phyloP scores from a whole-genome alignment of 140 eudicot genomes.

The Stevia rebaudiana region DNA sequence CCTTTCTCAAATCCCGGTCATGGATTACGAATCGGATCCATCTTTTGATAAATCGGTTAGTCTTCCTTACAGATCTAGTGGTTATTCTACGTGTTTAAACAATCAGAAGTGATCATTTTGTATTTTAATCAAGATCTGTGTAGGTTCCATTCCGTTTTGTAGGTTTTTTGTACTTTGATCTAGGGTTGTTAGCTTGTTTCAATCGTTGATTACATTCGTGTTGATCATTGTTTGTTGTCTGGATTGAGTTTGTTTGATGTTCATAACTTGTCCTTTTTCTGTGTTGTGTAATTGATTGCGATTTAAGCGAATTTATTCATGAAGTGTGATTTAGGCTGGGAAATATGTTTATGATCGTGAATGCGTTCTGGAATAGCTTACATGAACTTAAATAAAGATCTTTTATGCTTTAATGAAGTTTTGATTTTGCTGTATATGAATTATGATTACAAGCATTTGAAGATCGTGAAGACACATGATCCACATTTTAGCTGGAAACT shows the following conservation, averaged over 20 bases:
- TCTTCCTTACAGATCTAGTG: constrained; percentile 22
- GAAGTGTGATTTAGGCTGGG: constrained; percentile 12
- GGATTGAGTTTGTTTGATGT: background rate
- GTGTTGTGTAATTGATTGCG: constrained; percentile 2
- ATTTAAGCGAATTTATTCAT: background rate
- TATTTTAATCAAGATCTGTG: constrained; percentile 5
- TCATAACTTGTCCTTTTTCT: background rate
- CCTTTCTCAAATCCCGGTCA: background rate
- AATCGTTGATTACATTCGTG: background rate
- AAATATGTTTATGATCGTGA: background rate
- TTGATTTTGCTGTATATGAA: background rate
- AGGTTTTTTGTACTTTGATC: constrained; percentile 7
- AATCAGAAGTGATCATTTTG: background rate
- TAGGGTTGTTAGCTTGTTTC: constrained; percentile 7
- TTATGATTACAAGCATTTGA: constrained; percentile 1
- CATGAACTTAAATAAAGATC: background rate
- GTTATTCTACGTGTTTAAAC: background rate
- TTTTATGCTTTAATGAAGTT: background rate
- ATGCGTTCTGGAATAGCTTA: background rate
- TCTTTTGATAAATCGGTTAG: constrained; percentile 21
- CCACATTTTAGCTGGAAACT: background rate
- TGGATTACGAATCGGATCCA: constrained; percentile 28
- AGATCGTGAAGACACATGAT: background rate
- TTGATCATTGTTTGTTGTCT: background rate
- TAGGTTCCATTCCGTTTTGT: background rate